phyloP scores from a whole-genome alignment of 2,329 filamentous ascomycete genomes.

The Pyricularia grisea region DNA sequence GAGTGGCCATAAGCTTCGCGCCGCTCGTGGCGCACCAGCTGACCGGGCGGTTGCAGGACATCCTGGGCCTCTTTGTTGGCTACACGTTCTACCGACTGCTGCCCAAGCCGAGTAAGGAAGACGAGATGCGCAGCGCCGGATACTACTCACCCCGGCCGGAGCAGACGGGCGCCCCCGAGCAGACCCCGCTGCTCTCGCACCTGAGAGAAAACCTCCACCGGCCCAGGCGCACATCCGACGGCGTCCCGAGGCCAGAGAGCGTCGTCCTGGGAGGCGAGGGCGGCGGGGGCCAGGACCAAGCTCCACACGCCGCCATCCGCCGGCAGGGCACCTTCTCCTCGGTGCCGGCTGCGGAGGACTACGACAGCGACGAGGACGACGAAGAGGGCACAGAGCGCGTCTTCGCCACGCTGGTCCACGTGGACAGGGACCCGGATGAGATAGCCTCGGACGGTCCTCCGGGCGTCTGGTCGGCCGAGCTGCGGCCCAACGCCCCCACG shows the following conservation, averaged over 20 bases:
- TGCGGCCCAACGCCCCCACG: slow-evolving; percentile 34
- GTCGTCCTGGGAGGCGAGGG: slow-evolving; percentile 17
- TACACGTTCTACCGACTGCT: slow-evolving; percentile 26
- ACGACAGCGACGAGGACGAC: slow-evolving; percentile 47
- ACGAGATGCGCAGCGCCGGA: slow-evolving; percentile 1
- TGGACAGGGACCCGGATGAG: slow-evolving; percentile 50
- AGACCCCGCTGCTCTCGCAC: neutral
- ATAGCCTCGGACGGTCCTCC: slow-evolving; percentile 34
- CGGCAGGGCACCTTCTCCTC: slow-evolving; percentile 37
- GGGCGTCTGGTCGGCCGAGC: slow-evolving; percentile 49
- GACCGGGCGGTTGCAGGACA: slow-evolving; percentile 19
- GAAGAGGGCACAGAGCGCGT: slow-evolving; percentile 42
- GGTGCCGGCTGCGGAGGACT: slow-evolving; percentile 28
- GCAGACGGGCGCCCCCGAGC: neutral
- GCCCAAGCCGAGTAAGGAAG: slow-evolving; percentile 18
- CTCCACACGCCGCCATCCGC: slow-evolving; percentile 15
- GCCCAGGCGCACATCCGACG: slow-evolving; percentile 20
- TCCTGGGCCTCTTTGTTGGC: neutral
- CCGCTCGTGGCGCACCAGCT: slow-evolving; percentile 39
- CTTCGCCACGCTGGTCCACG: slow-evolving; percentile 48
- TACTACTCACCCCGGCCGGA: neutral
- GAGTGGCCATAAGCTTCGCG: slow-evolving; percentile 28
- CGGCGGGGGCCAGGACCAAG: neutral
- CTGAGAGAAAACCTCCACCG: neutral
- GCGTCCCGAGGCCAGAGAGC: slow-evolving; percentile 16